Percentiles rank a stretch among this genome's conserved stretches.
Conservation (phyloP, 768 basidiomycete species). For the Boletus pseudopeckii region DNA sequence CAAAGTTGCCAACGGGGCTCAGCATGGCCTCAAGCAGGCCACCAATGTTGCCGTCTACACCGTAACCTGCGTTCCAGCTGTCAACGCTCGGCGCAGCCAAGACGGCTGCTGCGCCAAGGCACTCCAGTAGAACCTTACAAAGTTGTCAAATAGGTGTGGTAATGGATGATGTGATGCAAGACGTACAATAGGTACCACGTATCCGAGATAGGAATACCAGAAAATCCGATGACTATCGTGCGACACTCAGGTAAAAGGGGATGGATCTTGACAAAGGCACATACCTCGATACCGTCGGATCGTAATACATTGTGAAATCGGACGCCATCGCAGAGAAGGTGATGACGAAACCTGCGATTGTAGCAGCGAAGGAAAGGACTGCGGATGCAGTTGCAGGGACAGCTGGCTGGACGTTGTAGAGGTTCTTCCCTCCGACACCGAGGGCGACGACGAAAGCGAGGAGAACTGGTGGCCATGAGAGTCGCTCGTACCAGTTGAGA, state of each 20-base stretch:
- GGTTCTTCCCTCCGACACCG: conserved; percentile 71
- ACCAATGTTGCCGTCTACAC: conserved; percentile 52
- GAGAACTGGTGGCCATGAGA: conserved; percentile 77
- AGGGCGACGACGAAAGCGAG: conserved; percentile 68
- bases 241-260: conserved; percentile 7
- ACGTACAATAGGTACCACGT: conserved; percentile 57
- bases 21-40: conserved; percentile 64
- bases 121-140: conserved; percentile 38
- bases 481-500: conserved; percentile 67
- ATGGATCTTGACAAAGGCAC: conserved; percentile 5
- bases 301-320: conserved; percentile 75
- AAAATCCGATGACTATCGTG: conserved; percentile 54
- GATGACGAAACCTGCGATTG: conserved; percentile 70
- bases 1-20: conserved; percentile 58
- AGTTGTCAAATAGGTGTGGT: neutral
- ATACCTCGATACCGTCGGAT: conserved; percentile 55
- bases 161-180: conserved; percentile 15
- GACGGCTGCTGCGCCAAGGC: conserved; percentile 68
- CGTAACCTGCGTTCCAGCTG: conserved; percentile 54
- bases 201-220: conserved; percentile 60
- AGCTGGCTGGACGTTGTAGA: conserved; percentile 44
- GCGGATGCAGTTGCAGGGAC: conserved; percentile 51
- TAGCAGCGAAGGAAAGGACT: conserved; percentile 64
- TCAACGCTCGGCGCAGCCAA: conserved; percentile 53
- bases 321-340: conserved; percentile 59